A percentile compares a stretch with the other conserved stretches of the same genome.
Conservation (phyloP, 768 basidiomycete species). For the Butyriboletus loyo region DNA sequence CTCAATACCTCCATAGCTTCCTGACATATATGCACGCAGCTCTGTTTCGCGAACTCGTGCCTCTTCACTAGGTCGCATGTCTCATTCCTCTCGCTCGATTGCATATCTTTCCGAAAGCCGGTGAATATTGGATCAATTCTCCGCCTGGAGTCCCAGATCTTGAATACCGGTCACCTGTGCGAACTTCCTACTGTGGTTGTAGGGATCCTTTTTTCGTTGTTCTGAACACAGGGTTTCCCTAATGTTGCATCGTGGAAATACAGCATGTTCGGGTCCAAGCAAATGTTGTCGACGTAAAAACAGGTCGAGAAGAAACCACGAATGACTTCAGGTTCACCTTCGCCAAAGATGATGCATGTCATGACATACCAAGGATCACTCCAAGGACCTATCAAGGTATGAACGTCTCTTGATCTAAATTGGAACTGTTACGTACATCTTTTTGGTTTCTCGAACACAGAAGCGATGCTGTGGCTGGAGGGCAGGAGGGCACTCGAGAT, state of each 20-base stretch:
- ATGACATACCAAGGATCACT: constrained; percentile 45
- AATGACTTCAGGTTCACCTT: constrained; percentile 80
- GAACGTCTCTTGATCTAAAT: background rate
- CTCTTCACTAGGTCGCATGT: constrained; percentile 66
- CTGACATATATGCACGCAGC: constrained; percentile 35
- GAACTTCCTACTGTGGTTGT: constrained; percentile 52
- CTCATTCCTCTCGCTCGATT: constrained; percentile 74
- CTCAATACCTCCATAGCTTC: background rate
- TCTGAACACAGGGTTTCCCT: background rate
- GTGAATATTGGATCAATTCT: constrained; percentile 85
- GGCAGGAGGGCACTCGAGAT: constrained; percentile 69
- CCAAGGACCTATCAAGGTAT: constrained; percentile 70
- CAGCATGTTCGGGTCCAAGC: constrained; percentile 74
- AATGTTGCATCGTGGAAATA: background rate
- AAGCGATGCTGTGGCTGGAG: constrained; percentile 85
- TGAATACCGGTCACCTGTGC: constrained; percentile 45
- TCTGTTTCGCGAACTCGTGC: constrained; percentile 69
- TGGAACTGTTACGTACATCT: background rate
- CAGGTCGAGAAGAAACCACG: constrained; percentile 61
- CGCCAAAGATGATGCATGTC: constrained; percentile 43
- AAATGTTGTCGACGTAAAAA: constrained; percentile 66
- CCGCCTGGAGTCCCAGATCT: constrained; percentile 64
- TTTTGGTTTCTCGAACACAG: constrained; percentile 36
- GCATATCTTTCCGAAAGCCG: constrained; percentile 74
- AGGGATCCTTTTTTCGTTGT: constrained; percentile 18